Evolutionary conservation across 75 land plant genomes (phyloP).

Genomic region (Adiantum capillusveneris): DNA sequence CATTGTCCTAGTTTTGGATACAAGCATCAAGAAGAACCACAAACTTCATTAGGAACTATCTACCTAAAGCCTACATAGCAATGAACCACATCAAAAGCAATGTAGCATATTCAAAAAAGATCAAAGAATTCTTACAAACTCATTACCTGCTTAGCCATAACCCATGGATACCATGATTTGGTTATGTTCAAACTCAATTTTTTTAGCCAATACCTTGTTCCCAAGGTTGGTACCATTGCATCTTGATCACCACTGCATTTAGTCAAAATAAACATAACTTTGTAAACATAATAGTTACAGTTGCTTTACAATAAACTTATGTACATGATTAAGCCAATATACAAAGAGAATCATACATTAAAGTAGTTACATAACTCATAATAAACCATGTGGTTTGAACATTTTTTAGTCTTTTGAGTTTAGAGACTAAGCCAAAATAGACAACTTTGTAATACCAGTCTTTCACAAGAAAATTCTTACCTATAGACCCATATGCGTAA

Average conservation of each 20-base stretch:
- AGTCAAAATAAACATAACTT: background rate
- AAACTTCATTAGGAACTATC: too few species aligned
- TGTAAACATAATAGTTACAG: too few species aligned
- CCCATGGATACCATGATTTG: constrained; percentile 82
- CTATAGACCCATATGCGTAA: constrained; percentile 86
- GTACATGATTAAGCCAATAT: too few species aligned
- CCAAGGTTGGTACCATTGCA: constrained; percentile 90
- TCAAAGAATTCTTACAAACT: too few species aligned
- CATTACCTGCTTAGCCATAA: constrained; percentile 57
- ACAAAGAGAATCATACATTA: too few species aligned
- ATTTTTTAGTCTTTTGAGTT: background rate
- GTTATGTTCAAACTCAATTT: constrained; percentile 60
- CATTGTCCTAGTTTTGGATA: too few species aligned
- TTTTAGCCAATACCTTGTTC: constrained; percentile 75
- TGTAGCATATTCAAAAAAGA: too few species aligned
- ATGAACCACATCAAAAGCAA: too few species aligned
- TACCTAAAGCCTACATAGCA: too few species aligned
- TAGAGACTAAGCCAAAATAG: background rate
- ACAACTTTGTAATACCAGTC: background rate
- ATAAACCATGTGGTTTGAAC: background rate
- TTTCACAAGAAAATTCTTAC: constrained; percentile 18
- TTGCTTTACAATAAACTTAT: too few species aligned
- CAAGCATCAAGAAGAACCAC: too few species aligned
- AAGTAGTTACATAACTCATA: background rate
- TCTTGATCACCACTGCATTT: constrained; percentile 80